Percentiles rank a stretch among this genome's conserved stretches.
These are phyloP conservation scores for Luffa acutangula DNA, from an alignment of 306 rosid species.

Conservation along the genomic window DNA sequence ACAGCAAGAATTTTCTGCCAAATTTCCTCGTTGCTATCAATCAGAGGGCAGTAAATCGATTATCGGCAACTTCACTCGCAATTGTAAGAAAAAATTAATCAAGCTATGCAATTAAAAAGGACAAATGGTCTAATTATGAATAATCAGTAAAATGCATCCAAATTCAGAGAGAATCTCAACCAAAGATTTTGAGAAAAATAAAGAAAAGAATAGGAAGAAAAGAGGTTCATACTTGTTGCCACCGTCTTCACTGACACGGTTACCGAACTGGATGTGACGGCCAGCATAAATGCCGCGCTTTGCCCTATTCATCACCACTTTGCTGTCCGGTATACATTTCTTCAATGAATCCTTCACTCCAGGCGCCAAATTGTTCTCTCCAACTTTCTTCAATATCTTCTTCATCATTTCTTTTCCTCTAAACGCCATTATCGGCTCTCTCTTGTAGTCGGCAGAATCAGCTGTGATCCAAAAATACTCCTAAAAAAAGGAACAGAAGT, in stretches of 20 bases:
- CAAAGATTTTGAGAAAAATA: neutral
- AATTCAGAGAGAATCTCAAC: neutral
- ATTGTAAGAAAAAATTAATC: neutral
- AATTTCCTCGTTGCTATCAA: neutral
- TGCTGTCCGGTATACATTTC: constrained; percentile 53
- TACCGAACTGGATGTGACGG: constrained; percentile 79
- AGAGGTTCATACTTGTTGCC: constrained; percentile 65
- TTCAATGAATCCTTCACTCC: constrained; percentile 53
- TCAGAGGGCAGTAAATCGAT: neutral
- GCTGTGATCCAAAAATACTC: neutral
- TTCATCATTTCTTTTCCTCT: constrained; percentile 84
- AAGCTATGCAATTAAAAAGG: neutral
- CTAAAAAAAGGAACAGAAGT: neutral
- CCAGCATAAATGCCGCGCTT: constrained; percentile 88
- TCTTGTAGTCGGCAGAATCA: neutral
- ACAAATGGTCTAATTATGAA: neutral
- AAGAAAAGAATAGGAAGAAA: neutral
- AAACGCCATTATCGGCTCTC: constrained; percentile 41
- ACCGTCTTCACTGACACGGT: constrained; percentile 84
- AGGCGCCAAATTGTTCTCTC: constrained; percentile 53
- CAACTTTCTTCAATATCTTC: constrained; percentile 54
- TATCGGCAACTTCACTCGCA: neutral
- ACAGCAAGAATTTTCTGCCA: neutral
- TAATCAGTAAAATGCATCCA: neutral
- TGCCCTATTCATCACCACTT: constrained; percentile 76